Conservation (phyloP, 108 stramenopile species). For the Parietichytrium sp. region DNA sequence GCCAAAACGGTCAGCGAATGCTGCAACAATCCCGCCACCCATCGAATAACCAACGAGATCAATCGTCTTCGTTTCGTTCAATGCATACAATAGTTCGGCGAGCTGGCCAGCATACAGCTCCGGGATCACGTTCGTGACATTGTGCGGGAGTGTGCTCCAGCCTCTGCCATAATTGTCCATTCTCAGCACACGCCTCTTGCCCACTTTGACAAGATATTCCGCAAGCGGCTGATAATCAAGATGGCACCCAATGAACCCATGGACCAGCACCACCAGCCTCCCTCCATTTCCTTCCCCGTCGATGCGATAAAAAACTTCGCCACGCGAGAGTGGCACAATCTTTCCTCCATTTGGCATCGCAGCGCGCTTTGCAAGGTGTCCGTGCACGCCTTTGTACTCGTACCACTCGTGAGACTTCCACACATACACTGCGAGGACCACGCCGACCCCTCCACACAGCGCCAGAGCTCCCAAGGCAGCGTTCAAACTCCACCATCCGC, state of each 20-base stretch:
- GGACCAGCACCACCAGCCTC: conserved; percentile 3
- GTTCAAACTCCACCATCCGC: too few species aligned
- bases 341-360: neutral
- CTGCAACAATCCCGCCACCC: neutral
- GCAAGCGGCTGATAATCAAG: neutral
- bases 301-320: neutral
- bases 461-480: too few species aligned
- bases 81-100: neutral
- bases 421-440: too few species aligned
- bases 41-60: neutral
- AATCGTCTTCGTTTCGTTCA: neutral
- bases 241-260: neutral
- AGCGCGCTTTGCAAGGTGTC: too few species aligned
- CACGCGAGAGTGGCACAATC: neutral
- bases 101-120: conserved; percentile 28
- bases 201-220: neutral
- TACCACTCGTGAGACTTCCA: too few species aligned
- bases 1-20: neutral
- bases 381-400: too few species aligned
- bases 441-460: too few species aligned
- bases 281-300: neutral
- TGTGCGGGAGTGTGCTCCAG: neutral
- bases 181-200: neutral
- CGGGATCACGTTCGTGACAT: neutral
- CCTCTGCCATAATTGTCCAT: neutral